Evolutionary conservation across 2,329 filamentous ascomycete genomes (phyloP), one percentile per base, ranked within the genome.

Genomic region (Botryotinia convoluta): DNA sequence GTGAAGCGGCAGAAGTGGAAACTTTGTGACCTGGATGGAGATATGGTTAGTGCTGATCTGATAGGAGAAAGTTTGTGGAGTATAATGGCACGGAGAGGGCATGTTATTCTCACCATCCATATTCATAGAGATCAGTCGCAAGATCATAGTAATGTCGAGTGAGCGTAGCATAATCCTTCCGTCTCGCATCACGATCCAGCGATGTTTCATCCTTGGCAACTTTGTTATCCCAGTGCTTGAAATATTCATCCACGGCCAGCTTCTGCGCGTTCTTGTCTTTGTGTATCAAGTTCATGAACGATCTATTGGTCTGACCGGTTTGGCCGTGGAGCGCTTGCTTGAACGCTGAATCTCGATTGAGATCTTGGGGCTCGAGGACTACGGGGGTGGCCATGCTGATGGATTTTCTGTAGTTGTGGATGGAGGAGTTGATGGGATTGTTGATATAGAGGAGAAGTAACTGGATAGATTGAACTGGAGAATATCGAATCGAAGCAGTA

Each of bases 21-120:
- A n/a, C 48, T 54, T 54, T 54, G 48, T 4, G 48, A n/a, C 48
- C 48, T 54, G 48, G 5, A 16, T 22, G 5, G 26, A n/a, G 48
- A 16, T 6, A 26, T n/a, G 48, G 26, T 54, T 7, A 54, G 48
- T 48, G 45, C 0, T 48, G 45, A 3, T 22, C 7, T 22, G 45
- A 26, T 48, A 1, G 20, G 7, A 10, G 20, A 26, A 10, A 0
- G 1, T 4, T 10, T 48, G 45, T 22, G 8, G 26, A 7, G 26
- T n/a, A 0, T 26, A 4, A 16, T 54, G 48, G 0, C 26, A 3
- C 26, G 6, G 26, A 4, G 14, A 14, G 10, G 26, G 2, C 4
- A 14, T 14, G 48, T 54, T 12, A 0, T 54, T 54, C 48, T 54
- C 26, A 54, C 48, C 48, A 54, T 14, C 48, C 48, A 1, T 54